These are phyloP conservation scores for Calophaca sinica DNA, from an alignment of 306 rosid species.

Conservation along the genomic window DNA sequence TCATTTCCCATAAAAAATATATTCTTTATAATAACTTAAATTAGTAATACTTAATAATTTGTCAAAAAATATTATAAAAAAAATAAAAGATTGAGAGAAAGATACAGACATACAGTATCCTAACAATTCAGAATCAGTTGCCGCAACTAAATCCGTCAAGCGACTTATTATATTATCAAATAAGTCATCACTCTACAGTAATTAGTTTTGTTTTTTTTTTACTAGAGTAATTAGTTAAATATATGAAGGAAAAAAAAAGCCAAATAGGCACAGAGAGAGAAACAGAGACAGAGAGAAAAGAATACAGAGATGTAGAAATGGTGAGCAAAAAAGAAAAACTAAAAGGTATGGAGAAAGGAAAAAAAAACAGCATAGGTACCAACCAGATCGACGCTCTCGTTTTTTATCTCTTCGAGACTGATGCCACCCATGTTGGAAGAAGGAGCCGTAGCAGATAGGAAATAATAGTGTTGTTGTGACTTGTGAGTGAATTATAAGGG, in stretches of 20 bases:
- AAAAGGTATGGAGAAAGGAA: not conserved
- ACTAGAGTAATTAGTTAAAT: too few relatives aligned
- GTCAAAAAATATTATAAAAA: too few relatives aligned
- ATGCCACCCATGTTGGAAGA: constrained; percentile 62
- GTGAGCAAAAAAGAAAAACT: too few relatives aligned
- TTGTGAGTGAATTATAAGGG: constrained; percentile 22
- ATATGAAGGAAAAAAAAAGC: too few relatives aligned
- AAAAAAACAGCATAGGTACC: not conserved
- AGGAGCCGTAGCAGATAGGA: not conserved
- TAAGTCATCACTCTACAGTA: not conserved
- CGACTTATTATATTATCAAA: not conserved
- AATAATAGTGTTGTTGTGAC: not conserved
- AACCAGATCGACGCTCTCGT: constrained; percentile 88
- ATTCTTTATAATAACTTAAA: too few relatives aligned
- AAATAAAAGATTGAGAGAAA: too few relatives aligned
- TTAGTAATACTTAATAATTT: too few relatives aligned
- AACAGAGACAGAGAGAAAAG: not conserved
- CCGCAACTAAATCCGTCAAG: not conserved
- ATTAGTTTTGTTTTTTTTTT: too few relatives aligned
- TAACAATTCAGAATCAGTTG: not conserved
- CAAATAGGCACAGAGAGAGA: not conserved
- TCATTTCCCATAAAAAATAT: too few relatives aligned
- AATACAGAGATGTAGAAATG: too few relatives aligned
- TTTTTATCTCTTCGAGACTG: constrained; percentile 82
- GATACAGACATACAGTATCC: too few relatives aligned